Conservation (phyloP, 2,329 filamentous ascomycete genomes). For the Pestalotiopsis sp. region DNA sequence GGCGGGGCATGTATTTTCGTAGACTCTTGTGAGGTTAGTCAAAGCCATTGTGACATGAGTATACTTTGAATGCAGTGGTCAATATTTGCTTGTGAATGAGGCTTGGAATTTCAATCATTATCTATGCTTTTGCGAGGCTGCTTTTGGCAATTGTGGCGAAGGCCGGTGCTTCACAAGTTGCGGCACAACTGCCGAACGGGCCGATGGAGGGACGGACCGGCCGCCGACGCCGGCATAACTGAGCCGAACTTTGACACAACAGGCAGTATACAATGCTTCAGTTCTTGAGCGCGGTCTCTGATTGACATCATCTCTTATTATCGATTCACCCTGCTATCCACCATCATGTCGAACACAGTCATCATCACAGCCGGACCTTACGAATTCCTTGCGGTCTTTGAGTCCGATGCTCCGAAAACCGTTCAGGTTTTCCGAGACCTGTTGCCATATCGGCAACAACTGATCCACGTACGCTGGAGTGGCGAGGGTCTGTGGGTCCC, state of each 20-base stretch:
- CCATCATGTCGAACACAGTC: neutral
- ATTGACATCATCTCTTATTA: neutral
- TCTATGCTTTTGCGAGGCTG: neutral
- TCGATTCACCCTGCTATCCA: neutral
- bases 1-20: conserved; percentile 9
- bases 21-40: conserved; percentile 4
- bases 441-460: conserved; percentile 3
- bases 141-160: neutral
- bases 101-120: neutral
- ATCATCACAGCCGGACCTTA: conserved; percentile 9
- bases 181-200: neutral
- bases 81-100: neutral
- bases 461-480: conserved; percentile 11
- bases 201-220: neutral
- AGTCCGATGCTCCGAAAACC: conserved; percentile 2
- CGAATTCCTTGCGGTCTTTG: conserved; percentile 7
- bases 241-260: neutral
- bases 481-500: conserved; percentile 10
- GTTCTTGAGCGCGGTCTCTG: neutral
- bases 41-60: neutral
- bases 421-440: conserved; percentile 1
- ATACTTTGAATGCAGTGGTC: neutral
- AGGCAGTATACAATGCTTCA: neutral
- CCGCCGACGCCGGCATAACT: neutral
- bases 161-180: neutral